Percentiles rank a stretch among this genome's conserved stretches.
These are phyloP conservation scores for Fraxinus xanthoxyloides DNA, from an alignment of 305 asterid genomes.

Conservation along the genomic window DNA sequence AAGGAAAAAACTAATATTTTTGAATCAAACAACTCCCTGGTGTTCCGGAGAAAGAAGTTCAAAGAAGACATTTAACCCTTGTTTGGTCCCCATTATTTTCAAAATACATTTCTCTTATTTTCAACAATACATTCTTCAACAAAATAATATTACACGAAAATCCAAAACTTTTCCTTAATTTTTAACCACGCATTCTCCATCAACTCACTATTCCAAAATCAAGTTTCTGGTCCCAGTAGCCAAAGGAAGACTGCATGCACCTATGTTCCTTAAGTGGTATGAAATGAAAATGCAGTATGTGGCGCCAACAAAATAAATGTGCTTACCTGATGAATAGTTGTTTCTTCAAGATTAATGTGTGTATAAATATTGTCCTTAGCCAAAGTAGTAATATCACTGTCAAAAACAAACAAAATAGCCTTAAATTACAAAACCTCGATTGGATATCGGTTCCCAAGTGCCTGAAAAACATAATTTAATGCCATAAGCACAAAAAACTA, in stretches of 20 bases:
- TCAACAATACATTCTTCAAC: too few relatives aligned
- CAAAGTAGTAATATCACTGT: constrained; percentile 92
- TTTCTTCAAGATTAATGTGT: constrained; percentile 79
- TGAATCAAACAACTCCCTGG: background rate
- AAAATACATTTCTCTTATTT: too few relatives aligned
- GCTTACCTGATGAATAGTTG: constrained; percentile 72
- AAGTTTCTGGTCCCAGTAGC: background rate
- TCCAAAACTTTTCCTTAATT: too few relatives aligned
- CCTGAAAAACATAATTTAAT: constrained; percentile 3
- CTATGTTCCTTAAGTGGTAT: background rate
- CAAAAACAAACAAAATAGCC: constrained; percentile 2
- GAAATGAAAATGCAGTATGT: background rate
- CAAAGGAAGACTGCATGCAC: background rate
- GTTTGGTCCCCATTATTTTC: background rate
- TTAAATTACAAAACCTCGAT: background rate
- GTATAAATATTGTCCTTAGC: constrained; percentile 83
- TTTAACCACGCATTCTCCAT: too few relatives aligned
- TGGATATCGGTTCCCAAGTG: constrained; percentile 11
- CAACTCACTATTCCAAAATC: background rate
- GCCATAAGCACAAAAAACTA: background rate
- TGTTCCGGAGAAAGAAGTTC: background rate
- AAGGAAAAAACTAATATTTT: background rate
- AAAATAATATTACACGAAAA: too few relatives aligned
- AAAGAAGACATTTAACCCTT: background rate
- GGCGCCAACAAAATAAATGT: background rate